Evolutionary conservation across 305 asterid species (phyloP).

Genomic region (Withania somnifera): DNA sequence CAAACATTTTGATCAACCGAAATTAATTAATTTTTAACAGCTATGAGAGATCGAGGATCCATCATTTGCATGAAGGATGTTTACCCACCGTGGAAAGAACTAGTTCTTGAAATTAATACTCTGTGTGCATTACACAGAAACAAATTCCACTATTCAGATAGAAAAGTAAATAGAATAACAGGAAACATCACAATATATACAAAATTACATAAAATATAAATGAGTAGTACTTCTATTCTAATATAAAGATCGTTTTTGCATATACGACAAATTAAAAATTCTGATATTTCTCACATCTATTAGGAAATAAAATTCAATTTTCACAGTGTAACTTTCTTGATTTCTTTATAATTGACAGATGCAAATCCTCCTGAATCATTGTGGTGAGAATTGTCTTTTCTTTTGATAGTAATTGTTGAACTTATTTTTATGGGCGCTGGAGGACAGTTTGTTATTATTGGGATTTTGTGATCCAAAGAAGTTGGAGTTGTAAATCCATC

Average conservation of each 20-base stretch:
- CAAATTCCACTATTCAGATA: no score
- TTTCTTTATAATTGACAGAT: constrained; percentile 17
- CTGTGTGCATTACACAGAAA: no score
- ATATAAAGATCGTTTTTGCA: background rate
- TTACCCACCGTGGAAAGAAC: no score
- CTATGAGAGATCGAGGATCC: no score
- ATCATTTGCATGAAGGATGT: no score
- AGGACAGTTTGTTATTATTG: constrained; percentile 26
- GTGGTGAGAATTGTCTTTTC: constrained; percentile 25
- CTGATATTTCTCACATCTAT: background rate
- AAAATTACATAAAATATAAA: no score
- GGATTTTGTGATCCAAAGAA: constrained; percentile 30
- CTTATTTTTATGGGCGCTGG: constrained; percentile 34
- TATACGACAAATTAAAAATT: background rate
- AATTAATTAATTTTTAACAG: no score
- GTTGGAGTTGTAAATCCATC: constrained; percentile 47
- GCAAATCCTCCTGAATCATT: constrained; percentile 8
- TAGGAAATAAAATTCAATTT: background rate
- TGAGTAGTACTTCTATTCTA: no score
- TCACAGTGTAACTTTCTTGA: constrained; percentile 3
- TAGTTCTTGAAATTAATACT: no score
- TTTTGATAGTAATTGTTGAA: background rate
- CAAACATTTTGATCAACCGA: no score
- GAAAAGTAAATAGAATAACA: no score
- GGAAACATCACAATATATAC: no score